Percentiles rank a stretch among this genome's conserved stretches.
phyloP scores from a whole-genome alignment of 2,329 filamentous ascomycete genomes.

The Fusarium staphyleae region DNA sequence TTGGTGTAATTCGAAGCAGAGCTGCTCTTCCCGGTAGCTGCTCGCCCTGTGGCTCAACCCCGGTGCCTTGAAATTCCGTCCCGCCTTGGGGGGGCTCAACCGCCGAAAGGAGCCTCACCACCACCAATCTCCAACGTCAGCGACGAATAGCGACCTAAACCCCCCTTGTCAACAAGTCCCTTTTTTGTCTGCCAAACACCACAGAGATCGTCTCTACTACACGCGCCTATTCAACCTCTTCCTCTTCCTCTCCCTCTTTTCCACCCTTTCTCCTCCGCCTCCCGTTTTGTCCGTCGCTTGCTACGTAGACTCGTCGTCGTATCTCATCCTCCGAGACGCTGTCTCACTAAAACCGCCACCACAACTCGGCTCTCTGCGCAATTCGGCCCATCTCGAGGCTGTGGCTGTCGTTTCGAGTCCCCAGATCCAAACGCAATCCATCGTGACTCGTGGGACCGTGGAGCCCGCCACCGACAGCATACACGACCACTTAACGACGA shows the following conservation, averaged over 20 bases:
- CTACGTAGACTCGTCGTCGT: not conserved
- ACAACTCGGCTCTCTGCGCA: conserved; percentile 12
- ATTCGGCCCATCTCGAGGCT: conserved; percentile 1
- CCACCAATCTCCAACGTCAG: conserved; percentile 32
- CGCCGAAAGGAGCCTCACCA: conserved; percentile 19
- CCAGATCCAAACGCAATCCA: conserved; percentile 6
- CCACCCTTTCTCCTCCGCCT: not conserved
- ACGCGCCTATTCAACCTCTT: not conserved
- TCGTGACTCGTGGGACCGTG: conserved; percentile 6
- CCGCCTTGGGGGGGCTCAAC: conserved; percentile 11
- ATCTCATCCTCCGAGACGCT: conserved; percentile 20
- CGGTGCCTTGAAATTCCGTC: conserved; percentile 46
- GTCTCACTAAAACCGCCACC: conserved; percentile 28
- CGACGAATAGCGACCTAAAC: conserved; percentile 25
- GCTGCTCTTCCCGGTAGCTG: too few relatives aligned
- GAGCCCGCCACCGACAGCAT: conserved; percentile 21
- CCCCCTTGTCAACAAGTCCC: conserved; percentile 19
- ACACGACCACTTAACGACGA: conserved; percentile 8
- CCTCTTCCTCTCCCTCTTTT: not conserved
- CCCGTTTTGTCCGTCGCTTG: not conserved
- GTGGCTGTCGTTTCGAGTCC: conserved; percentile 26
- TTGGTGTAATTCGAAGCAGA: too few relatives aligned
- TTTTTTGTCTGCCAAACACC: conserved; percentile 7
- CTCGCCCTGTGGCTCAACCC: conserved; percentile 2
- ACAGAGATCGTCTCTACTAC: conserved; percentile 6